Evolutionary conservation across 2,329 filamentous ascomycete species (phyloP).

Genomic region (Venturia aucupariae): DNA sequence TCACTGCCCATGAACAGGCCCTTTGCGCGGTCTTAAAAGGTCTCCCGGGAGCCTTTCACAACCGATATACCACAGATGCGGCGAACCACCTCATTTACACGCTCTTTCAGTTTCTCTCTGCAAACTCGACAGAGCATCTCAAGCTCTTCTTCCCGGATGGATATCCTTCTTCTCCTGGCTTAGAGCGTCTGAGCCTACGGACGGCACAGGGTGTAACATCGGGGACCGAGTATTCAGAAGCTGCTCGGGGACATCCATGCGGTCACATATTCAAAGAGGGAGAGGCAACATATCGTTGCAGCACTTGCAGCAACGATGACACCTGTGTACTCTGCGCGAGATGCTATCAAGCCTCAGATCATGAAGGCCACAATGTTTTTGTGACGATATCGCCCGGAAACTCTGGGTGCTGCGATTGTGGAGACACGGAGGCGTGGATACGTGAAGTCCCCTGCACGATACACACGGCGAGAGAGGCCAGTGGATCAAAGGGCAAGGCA

Average conservation of each 20-base stretch:
- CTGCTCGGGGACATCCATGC: slow-evolving; percentile 84
- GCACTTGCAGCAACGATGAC: slow-evolving; percentile 88
- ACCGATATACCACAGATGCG: slow-evolving; percentile 66
- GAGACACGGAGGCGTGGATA: slow-evolving; percentile 90
- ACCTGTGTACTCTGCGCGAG: slow-evolving; percentile 90
- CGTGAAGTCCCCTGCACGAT: slow-evolving; percentile 85
- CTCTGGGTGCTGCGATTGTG: slow-evolving; percentile 94
- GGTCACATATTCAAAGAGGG: slow-evolving; percentile 95
- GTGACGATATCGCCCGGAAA: slow-evolving; percentile 84
- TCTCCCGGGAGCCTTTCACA: slow-evolving; percentile 60
- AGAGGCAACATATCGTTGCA: slow-evolving; percentile 89
- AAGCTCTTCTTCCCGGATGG: slow-evolving; percentile 74
- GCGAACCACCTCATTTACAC: slow-evolving; percentile 62
- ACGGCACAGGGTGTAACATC: slow-evolving; percentile 87
- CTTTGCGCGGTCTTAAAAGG: slow-evolving; percentile 14
- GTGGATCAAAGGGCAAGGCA: slow-evolving; percentile 43
- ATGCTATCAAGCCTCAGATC: slow-evolving; percentile 93
- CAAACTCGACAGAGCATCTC: slow-evolving; percentile 64
- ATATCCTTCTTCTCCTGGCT: slow-evolving; percentile 42
- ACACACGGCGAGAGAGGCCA: slow-evolving; percentile 48
- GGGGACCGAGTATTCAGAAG: slow-evolving; percentile 88
- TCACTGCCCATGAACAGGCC: slow-evolving; percentile 7
- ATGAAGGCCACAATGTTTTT: slow-evolving; percentile 84
- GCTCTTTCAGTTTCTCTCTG: slow-evolving; percentile 81
- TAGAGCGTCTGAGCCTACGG: slow-evolving; percentile 61